Base-by-base conservation (phyloP, 164 flowering plant genomes). In the Houttuynia cordata region DNA sequence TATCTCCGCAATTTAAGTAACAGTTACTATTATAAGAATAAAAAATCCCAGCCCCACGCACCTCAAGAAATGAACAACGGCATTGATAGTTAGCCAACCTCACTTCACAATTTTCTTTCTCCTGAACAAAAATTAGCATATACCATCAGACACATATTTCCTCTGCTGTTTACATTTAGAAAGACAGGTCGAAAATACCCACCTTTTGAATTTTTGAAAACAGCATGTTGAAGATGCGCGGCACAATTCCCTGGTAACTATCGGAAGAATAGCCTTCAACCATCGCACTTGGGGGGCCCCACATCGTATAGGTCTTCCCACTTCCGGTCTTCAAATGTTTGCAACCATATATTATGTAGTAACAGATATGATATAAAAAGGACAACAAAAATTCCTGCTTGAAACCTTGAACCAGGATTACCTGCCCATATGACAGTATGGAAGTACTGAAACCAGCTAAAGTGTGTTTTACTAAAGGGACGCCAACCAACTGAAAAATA, bases 251-350 rank as follows among this genome's bases (percentile, higher is more conserved):
- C 62, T 79, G 95, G 61, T 71, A 69, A 68, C 78, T 79, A 65
- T 59, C 70, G 0, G 83, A 67, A 24, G 80, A 73, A 30, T 21
- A 78, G 59, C 77, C 95, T 53, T 86, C 93, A 61, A 94, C 80
- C 91, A 94, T 91, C 56, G 97, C 86, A 42, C 91, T 88, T 10
- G 83, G 97, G 0, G 99, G 99, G 51, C 99, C 99, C 99, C 99
- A 94, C 88, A 94, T 78, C 1, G 99, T 91, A 81, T 85, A 88
- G n/a, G 97, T 82, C 72, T 94, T 94, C 30, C 99, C 97, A 62
- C 93, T 86, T 56, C 96, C 99, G 50, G 87, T 84, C 99, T 94
- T 30, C 20, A 39, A 7, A 71, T 9, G 25, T 41, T n/a, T 47
- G n/a, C 49, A 25, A 25, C 12, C 22, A 10, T 19, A 41, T n/a